A percentile compares a stretch with the other conserved stretches of the same genome.
These are phyloP conservation scores for Penicillium sp. DNA, from an alignment of 2,329 filamentous ascomycete species.

Conservation along the genomic window DNA sequence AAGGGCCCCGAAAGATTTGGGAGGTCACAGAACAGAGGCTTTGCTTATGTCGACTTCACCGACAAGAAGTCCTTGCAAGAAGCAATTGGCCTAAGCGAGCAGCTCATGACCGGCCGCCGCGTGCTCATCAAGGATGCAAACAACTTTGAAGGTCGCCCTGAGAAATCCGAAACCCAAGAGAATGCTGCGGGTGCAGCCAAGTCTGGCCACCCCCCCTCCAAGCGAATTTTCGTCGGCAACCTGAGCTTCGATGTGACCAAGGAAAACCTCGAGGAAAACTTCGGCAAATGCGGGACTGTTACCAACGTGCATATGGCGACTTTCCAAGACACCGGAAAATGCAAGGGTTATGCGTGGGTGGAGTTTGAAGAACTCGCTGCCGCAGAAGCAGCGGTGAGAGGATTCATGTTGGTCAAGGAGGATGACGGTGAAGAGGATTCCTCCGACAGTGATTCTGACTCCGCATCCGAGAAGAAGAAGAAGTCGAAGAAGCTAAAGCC, in stretches of 20 bases:
- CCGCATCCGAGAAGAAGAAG: slow-evolving; percentile 31
- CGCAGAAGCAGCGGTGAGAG: slow-evolving; percentile 74
- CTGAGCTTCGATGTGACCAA: slow-evolving; percentile 78
- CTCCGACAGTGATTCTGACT: slow-evolving; percentile 40
- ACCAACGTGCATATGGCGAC: slow-evolving; percentile 85
- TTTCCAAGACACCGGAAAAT: slow-evolving; percentile 95
- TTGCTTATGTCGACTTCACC: slow-evolving; percentile 92
- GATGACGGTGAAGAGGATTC: slow-evolving; percentile 53
- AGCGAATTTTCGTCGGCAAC: slow-evolving; percentile 86
- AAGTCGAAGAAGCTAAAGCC: slow-evolving; percentile 41
- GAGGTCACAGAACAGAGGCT: slow-evolving; percentile 78
- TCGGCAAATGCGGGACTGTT: slow-evolving; percentile 79
- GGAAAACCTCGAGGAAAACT: slow-evolving; percentile 77
- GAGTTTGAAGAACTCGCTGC: slow-evolving; percentile 78
- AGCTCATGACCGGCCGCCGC: slow-evolving; percentile 70
- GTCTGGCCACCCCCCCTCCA: slow-evolving; percentile 66
- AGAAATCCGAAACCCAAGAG: slow-evolving; percentile 55
- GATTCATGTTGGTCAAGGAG: slow-evolving; percentile 67
- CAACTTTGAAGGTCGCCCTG: slow-evolving; percentile 84
- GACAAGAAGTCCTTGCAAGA: slow-evolving; percentile 66
- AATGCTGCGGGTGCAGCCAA: slow-evolving; percentile 31
- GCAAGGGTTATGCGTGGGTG: slow-evolving; percentile 96
- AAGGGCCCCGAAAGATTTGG: slow-evolving; percentile 53
- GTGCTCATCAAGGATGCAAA: slow-evolving; percentile 92
- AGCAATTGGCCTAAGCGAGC: slow-evolving; percentile 86